phyloP scores from a whole-genome alignment of 2,329 filamentous ascomycete genomes.

The Rutstroemia sp. region DNA sequence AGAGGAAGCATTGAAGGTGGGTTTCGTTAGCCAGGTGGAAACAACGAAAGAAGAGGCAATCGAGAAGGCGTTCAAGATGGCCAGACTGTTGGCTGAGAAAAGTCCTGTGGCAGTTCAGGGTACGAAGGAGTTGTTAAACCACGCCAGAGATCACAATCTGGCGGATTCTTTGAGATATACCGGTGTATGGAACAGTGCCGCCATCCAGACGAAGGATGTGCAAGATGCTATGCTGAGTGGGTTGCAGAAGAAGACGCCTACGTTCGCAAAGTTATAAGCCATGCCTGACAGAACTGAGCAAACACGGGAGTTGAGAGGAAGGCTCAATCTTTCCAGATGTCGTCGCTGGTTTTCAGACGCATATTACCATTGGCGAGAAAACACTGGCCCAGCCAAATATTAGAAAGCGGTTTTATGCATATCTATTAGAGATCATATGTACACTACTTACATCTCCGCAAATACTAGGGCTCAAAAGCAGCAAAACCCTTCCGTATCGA shows the following conservation, averaged over 20 bases:
- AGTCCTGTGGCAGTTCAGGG: slow-evolving; percentile 82
- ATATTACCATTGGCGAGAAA: too few species aligned
- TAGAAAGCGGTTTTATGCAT: too few species aligned
- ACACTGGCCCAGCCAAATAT: too few species aligned
- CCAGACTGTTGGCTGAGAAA: slow-evolving; percentile 63
- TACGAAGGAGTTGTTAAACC: slow-evolving; percentile 82
- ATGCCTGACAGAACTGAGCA: too few species aligned
- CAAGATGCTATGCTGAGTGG: slow-evolving; percentile 66
- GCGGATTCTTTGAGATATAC: slow-evolving; percentile 79
- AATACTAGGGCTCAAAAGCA: too few species aligned
- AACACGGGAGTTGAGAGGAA: too few species aligned
- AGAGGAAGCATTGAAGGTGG: slow-evolving; percentile 61
- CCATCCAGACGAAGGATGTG: slow-evolving; percentile 75
- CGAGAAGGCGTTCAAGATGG: slow-evolving; percentile 54
- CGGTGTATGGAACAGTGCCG: slow-evolving; percentile 77
- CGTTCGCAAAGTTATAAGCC: slow-evolving; percentile 53
- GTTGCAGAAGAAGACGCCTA: slow-evolving; percentile 70
- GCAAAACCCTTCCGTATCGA: too few species aligned
- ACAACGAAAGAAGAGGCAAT: slow-evolving; percentile 57
- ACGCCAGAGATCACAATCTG: slow-evolving; percentile 69
- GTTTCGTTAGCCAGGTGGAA: slow-evolving; percentile 61
- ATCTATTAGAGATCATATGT: too few species aligned
- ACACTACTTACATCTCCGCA: too few species aligned
- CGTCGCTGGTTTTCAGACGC: too few species aligned
- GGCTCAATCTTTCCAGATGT: too few species aligned